phyloP scores from a whole-genome alignment of 2,329 filamentous ascomycete genomes.

The Chaetomium sp. region DNA sequence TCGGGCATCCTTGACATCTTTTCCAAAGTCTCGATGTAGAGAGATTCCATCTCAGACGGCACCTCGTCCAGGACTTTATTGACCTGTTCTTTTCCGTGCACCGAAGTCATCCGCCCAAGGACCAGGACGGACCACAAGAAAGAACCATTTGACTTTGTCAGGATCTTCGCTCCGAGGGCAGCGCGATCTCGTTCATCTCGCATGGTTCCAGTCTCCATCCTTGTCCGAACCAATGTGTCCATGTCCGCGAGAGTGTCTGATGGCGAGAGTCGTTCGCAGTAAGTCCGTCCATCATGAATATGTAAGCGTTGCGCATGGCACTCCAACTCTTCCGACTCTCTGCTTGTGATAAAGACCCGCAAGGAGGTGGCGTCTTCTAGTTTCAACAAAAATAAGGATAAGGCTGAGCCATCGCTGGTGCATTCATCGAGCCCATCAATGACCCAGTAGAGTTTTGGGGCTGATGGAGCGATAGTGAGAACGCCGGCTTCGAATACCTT shows the following conservation, averaged over 20 bases:
- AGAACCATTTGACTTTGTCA: background rate
- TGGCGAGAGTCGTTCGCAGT: background rate
- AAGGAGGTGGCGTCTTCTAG: background rate
- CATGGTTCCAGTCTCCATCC: background rate
- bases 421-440: background rate
- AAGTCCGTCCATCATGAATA: background rate
- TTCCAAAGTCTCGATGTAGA: background rate
- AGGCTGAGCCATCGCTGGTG: background rate
- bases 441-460: background rate
- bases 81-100: background rate
- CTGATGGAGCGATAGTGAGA: background rate
- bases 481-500: slow-evolving; percentile 21
- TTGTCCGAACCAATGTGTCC: background rate
- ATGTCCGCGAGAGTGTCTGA: background rate
- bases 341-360: background rate
- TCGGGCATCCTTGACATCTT: background rate
- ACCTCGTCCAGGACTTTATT: background rate
- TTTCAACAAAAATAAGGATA: background rate
- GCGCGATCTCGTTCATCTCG: background rate
- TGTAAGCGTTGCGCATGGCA: background rate
- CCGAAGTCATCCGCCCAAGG: background rate
- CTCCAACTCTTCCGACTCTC: background rate
- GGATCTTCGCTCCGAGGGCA: background rate
- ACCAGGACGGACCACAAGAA: background rate
- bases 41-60: background rate